These are phyloP conservation scores for Arabidopsis lyrata DNA, from an alignment of 441 rosid genomes.

Conservation along the genomic window DNA sequence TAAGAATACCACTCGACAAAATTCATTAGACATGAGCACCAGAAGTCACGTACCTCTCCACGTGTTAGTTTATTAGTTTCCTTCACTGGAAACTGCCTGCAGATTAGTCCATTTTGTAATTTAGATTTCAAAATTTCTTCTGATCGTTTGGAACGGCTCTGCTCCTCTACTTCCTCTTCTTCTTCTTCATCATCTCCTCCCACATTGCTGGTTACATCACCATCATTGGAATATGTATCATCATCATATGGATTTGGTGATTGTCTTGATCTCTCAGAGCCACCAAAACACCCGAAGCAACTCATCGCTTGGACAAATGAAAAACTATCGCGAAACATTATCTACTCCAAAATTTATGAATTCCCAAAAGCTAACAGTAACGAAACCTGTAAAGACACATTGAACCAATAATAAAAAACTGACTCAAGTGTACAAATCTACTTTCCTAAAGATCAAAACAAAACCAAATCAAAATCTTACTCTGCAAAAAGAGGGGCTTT, in stretches of 20 bases:
- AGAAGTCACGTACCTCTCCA: background rate
- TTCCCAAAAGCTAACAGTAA: background rate
- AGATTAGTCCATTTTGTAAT: slow-evolving; percentile 64
- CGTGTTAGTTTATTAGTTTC: slow-evolving; percentile 64
- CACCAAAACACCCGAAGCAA: slow-evolving; percentile 87
- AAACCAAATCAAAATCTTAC: slow-evolving; percentile 19
- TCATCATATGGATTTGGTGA: slow-evolving; percentile 11
- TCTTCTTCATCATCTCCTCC: slow-evolving; percentile 46
- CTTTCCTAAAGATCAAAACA: background rate
- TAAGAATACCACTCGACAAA: background rate
- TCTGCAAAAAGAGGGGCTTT: slow-evolving; percentile 25
- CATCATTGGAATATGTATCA: slow-evolving; percentile 53
- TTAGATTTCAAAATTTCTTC: slow-evolving; percentile 72
- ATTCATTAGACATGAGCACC: background rate
- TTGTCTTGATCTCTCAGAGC: slow-evolving; percentile 49
- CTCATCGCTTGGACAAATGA: slow-evolving; percentile 64
- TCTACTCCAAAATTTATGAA: background rate
- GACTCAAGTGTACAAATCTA: background rate
- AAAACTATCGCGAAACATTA: slow-evolving; percentile 59
- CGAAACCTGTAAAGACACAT: slow-evolving; percentile 10
- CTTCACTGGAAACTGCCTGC: slow-evolving; percentile 83
- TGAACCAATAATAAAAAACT: background rate
- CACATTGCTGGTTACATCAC: slow-evolving; percentile 57
- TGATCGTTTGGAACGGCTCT: slow-evolving; percentile 51
- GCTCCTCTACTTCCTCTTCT: slow-evolving; percentile 55